Conservation (phyloP, 2,329 filamentous ascomycete species). For the Xylaria sp. region DNA sequence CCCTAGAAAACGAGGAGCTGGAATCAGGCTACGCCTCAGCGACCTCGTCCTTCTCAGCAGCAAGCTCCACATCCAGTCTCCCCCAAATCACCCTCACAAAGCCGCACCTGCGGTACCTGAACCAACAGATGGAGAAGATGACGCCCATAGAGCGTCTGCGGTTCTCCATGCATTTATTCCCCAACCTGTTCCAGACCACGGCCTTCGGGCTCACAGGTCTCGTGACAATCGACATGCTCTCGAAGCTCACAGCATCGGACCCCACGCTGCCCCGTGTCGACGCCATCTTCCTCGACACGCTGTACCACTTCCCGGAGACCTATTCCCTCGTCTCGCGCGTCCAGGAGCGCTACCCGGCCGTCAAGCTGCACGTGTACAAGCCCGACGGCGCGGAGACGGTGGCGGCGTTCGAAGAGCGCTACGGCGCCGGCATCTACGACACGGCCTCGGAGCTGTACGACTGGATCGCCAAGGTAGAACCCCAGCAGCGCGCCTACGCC, state of each 20-base stretch:
- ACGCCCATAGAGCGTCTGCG: constrained; percentile 90
- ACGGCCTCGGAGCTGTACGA: constrained; percentile 90
- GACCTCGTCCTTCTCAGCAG: constrained; percentile 56
- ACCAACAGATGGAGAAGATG: constrained; percentile 87
- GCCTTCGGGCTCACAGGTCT: constrained; percentile 85
- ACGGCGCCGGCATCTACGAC: constrained; percentile 88
- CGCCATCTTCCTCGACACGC: constrained; percentile 84
- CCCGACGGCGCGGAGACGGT: constrained; percentile 79
- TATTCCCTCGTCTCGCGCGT: constrained; percentile 79
- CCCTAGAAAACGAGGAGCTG: constrained; percentile 58
- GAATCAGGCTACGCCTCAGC: constrained; percentile 89
- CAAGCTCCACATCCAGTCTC: constrained; percentile 69
- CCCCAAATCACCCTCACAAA: constrained; percentile 87
- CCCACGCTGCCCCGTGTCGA: constrained; percentile 70
- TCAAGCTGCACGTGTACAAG: constrained; percentile 89
- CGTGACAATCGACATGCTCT: constrained; percentile 86
- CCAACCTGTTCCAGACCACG: constrained; percentile 87
- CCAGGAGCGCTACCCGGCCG: constrained; percentile 78
- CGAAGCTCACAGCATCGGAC: constrained; percentile 74
- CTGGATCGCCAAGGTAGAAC: constrained; percentile 97
- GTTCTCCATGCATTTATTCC: constrained; percentile 92
- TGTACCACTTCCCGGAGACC: constrained; percentile 85
- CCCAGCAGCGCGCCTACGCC: constrained; percentile 88
- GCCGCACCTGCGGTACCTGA: constrained; percentile 89
- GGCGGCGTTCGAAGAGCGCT: constrained; percentile 81